These are phyloP conservation scores for Hanseniaspora lachancei DNA, from an alignment of 805 yeast species.

Conservation along the genomic window DNA sequence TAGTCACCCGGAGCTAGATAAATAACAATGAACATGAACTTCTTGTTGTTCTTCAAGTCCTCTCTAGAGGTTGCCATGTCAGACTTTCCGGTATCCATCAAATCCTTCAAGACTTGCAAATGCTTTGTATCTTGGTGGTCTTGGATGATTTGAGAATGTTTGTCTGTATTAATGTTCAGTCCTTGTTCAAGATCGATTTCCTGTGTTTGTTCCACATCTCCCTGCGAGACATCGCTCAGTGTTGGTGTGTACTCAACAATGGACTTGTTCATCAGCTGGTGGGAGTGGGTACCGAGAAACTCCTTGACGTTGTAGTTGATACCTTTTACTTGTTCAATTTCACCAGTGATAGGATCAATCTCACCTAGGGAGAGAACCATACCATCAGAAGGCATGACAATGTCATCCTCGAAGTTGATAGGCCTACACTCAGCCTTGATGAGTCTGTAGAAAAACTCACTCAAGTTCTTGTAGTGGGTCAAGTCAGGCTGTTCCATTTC, in stretches of 20 bases:
- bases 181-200: conserved; percentile 10
- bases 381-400: conserved; percentile 92
- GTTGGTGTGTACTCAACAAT: conserved; percentile 32
- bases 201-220: background rate
- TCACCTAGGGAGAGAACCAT: conserved; percentile 73
- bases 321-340: conserved; percentile 94
- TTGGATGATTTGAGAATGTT: background rate
- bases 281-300: conserved; percentile 50
- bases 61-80: conserved; percentile 5
- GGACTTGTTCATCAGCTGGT: conserved; percentile 24
- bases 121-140: conserved; percentile 18
- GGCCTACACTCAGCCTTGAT: conserved; percentile 72
- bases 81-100: conserved; percentile 19
- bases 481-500: conserved; percentile 81
- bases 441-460: conserved; percentile 82
- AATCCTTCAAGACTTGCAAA: conserved; percentile 30
- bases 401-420: conserved; percentile 41
- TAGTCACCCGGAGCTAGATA: conserved; percentile 97
- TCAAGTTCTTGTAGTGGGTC: conserved; percentile 58
- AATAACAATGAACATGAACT: conserved; percentile 75
- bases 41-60: conserved; percentile 31
- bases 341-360: conserved; percentile 53
- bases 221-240: conserved; percentile 62
- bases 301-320: conserved; percentile 84
- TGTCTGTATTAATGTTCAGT: background rate